Percentiles rank a stretch among this genome's conserved stretches.
These are phyloP conservation scores for Nicotiana undulata DNA, from an alignment of 257 asterid genomes.

Conservation along the genomic window DNA sequence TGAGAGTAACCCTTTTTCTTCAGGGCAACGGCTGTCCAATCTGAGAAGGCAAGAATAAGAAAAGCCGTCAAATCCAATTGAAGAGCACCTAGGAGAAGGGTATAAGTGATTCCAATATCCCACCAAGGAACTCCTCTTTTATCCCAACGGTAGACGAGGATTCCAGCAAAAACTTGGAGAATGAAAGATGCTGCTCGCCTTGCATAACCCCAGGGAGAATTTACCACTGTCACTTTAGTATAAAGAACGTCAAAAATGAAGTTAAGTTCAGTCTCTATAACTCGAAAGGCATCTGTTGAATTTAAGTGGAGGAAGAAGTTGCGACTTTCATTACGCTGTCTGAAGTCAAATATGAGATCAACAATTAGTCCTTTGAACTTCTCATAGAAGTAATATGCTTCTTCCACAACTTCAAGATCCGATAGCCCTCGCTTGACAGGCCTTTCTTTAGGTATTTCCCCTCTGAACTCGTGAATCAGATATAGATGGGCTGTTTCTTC, in stretches of 20 bases:
- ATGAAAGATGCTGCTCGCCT: constrained; percentile 16
- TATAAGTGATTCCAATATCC: constrained; percentile 36
- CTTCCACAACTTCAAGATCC: constrained; percentile 15
- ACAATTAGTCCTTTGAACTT: constrained; percentile 53
- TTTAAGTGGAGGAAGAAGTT: constrained; percentile 26
- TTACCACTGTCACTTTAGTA: constrained; percentile 32
- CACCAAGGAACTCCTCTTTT: constrained; percentile 6
- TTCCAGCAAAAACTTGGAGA: constrained; percentile 18
- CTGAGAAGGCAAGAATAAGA: constrained; percentile 32
- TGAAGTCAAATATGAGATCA: constrained; percentile 40
- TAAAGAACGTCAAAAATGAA: constrained; percentile 47
- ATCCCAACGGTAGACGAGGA: constrained; percentile 21
- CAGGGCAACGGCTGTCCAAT: constrained; percentile 17
- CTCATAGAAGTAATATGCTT: constrained; percentile 29
- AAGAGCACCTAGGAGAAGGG: constrained; percentile 40
- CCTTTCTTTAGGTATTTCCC: neutral
- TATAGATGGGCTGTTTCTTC: constrained; percentile 25
- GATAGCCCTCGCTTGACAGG: constrained; percentile 12
- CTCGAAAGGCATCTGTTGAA: constrained; percentile 33
- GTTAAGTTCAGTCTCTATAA: constrained; percentile 44
- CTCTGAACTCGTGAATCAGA: constrained; percentile 13
- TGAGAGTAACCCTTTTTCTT: neutral
- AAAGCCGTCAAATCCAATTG: constrained; percentile 26
- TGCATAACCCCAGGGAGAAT: constrained; percentile 10
- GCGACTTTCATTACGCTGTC: constrained; percentile 28